Evolutionary conservation across 129 eudicot species (phyloP), one percentile per base, ranked within the genome.

Genomic region (Helianthus tuberosus): DNA sequence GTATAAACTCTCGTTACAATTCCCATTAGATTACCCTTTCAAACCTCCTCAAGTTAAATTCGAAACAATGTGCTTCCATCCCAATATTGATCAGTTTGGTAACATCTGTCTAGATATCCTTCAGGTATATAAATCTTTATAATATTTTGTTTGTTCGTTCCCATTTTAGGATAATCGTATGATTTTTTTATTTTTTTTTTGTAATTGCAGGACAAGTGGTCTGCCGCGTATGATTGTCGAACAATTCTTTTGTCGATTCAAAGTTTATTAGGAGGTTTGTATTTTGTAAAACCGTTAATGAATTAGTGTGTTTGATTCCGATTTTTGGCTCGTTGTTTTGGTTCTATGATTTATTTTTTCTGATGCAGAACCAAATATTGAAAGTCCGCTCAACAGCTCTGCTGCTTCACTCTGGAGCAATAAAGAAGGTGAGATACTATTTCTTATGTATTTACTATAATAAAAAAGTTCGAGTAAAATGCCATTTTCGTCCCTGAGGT

Each of bases 31-130:
- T 53, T 91, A 91, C 72, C 96, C 97, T 50, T 91, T 88, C 84
- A 91, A 91, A 78, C 97, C 97, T 4, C 97, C 97, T 65, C 92
- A 86, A 55, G 96, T 91, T 44, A 91, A 84, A 84, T 91, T 91
- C 71, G 95, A 88, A 76, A 91, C 97, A 2, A 75, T 77, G 86
- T 91, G 97, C 83, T 91, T 88, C 75, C 97, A 91, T 84, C 97
- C 97, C 23, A 91, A 91, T 60, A 87, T 91, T 5, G 96, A 91
- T 57, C 95, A 88, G 77, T 86, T 66, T 61, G 97, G 97, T 44
- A 86, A 88, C 77, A 91, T 91, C 65, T 88, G 97, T 62, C 80
- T 91, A 4, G 96, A 91, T 79, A 91, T 91, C 43, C 92, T 91
- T 50, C 97, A 91, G 97, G 97, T 91, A 88, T 53, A 41, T 64